Base-by-base conservation (phyloP, 2,329 filamentous ascomycete species). In the Immersiporthe knoxdaviesiana region DNA sequence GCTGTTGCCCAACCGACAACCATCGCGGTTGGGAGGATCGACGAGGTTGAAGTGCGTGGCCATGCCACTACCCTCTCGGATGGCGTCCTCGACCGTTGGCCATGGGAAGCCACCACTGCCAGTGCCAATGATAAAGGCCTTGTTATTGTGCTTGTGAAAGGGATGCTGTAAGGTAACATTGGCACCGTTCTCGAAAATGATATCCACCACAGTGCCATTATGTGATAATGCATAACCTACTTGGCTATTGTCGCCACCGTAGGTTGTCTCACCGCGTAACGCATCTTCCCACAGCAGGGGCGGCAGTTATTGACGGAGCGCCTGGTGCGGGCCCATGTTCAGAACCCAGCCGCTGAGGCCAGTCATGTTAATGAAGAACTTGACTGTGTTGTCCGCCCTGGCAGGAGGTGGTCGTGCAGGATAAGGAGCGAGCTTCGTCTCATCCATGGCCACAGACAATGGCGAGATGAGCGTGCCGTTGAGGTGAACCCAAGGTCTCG, bases 21-120 rank as follows among this genome's bases (percentile, higher is more conserved):
- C 71, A 37, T 72, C 71, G 10, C 71, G 68, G 6, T 66, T 58
- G 1, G 71, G 71, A 16, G 71, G 70, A 16, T 72, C 30, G 10
- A 64, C 60, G 2, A 72, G 52, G 80, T 84, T 50, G 82, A 84
- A 50, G 82, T 82, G 76, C 78, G 83, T 37, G 79, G 81, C 68
- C 81, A 82, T 78, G 79, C 82, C 64, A 78, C 83, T 39, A 39
- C 11, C 69, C 69, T 83, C 41, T 74, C 84, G 41, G 79, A 81
- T 75, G 80, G 79, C 67, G 72, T 85, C 66, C 81, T 77, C 69
- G 73, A 76, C 73, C 30, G 70, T 68, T 7, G 60, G 50, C 73
- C 73, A 76, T 39, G 66, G 70, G 63, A 75, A 76, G n/a, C 72
- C 73, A 7, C 74, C 74, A 10, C 65, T 68, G n/a, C 74, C 74